Percentiles rank a stretch among this genome's conserved stretches.
These are phyloP conservation scores for Coprinellus micaceus DNA, from an alignment of 768 basidiomycete species.

Conservation along the genomic window DNA sequence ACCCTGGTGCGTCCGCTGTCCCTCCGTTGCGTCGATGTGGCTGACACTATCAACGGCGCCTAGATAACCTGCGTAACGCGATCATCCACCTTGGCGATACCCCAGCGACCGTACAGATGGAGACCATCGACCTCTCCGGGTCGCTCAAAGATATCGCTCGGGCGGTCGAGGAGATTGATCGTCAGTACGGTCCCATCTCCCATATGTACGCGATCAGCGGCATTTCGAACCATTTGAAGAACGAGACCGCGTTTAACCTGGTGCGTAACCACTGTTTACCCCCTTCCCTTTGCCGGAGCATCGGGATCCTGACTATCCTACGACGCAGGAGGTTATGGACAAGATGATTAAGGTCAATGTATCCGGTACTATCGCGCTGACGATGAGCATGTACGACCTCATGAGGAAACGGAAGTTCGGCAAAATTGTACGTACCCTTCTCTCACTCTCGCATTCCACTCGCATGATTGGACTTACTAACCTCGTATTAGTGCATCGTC, in stretches of 20 bases:
- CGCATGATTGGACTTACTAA: background rate
- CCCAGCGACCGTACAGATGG: constrained; percentile 19
- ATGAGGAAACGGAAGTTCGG: constrained; percentile 28
- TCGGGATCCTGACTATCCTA: background rate
- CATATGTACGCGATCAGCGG: constrained; percentile 29
- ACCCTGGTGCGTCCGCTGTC: constrained; percentile 18
- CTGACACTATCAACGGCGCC: background rate
- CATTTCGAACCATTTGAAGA: constrained; percentile 22
- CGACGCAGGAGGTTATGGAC: constrained; percentile 18
- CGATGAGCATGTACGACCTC: constrained; percentile 25
- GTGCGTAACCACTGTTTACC: constrained; percentile 10
- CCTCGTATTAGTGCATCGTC: constrained; percentile 23
- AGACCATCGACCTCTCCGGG: constrained; percentile 21
- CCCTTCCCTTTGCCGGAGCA: background rate
- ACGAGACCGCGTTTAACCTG: constrained; percentile 16
- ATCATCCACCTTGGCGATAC: constrained; percentile 20
- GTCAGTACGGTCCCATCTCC: constrained; percentile 27
- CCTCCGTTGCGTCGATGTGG: background rate
- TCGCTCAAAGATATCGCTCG: constrained; percentile 18
- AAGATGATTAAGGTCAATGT: constrained; percentile 30
- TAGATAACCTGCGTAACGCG: constrained; percentile 18
- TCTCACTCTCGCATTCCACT: background rate
- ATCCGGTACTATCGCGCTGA: constrained; percentile 21
- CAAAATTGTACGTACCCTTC: constrained; percentile 22
- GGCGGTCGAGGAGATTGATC: constrained; percentile 19